Evolutionary conservation across 2,329 filamentous ascomycete genomes (phyloP), one percentile per base, ranked within the genome.

Genomic region (Cercospora zeina): DNA sequence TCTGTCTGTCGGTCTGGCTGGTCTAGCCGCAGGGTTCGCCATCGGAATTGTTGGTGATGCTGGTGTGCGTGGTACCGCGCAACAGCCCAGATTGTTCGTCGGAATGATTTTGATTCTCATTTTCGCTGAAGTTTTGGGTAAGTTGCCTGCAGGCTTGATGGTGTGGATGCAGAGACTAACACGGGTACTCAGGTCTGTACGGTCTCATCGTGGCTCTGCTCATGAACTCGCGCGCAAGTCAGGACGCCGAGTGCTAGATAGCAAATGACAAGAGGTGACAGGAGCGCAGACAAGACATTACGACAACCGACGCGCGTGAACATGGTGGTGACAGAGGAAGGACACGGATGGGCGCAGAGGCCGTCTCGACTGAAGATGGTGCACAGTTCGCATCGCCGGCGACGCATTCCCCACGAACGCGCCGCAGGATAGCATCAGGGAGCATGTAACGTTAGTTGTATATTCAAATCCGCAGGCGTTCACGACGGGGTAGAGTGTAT

Each of bases 41-140:
- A 83, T 83, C 69, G 81, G 81, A 64, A 83, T 83, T 65, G 81
- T 83, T 58, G 81, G 90, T 83, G 90, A 95, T 72, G 90, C 90
- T 72, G 91, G 90, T 89, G 90, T 95, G 64, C 87, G 90, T 75
- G 90, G 90, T 82, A 91, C 89, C 69, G 89, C 90, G 62, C 89
- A 93, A 77, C 89, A 93, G 78, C 89, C 89, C 66, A 85, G 89
- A 77, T 85, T 96, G 70, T 96, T 96, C 80, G 92, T 96, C 76
- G 93, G 93, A 81, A 97, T 97, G 92, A 96, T 97, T 80, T 80
- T 97, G 77, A 97, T 97, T 83, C 91, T 97, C 81, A 97, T 97
- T 93, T 97, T 96, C 85, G 93, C 93, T 71, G 93, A 97, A 93
- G 93, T 97, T 71, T 82, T 97, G 88, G 93, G 92, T 95, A 83